A percentile compares a stretch with the other conserved stretches of the same genome.
Conservation (phyloP, 2,329 filamentous ascomycete species). For the Phialemonium atrogriseum region DNA sequence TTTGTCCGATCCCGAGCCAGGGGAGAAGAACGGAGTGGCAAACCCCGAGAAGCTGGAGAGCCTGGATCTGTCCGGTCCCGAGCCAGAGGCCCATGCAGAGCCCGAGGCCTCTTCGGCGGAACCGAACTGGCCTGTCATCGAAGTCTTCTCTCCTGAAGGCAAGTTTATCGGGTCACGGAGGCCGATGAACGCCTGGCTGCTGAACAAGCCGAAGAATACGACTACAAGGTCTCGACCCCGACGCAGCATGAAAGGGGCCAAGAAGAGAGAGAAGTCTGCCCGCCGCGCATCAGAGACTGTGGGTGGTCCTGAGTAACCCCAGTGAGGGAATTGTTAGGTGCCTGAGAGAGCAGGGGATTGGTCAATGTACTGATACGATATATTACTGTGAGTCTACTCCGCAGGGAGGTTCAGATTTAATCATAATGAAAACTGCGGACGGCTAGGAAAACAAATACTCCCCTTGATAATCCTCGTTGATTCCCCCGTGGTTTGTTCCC, state of each 20-base stretch:
- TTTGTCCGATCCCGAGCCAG: constrained; percentile 11
- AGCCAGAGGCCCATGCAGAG: constrained; percentile 8
- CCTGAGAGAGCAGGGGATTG: too few relatives aligned
- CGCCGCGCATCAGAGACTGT: too few relatives aligned
- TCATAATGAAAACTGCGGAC: too few relatives aligned
- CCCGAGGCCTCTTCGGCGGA: constrained; percentile 23
- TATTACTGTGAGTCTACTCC: too few relatives aligned
- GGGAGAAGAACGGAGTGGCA: constrained; percentile 15
- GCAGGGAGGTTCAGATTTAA: too few relatives aligned
- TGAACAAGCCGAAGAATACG: constrained; percentile 47
- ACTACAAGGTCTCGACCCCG: constrained; percentile 50
- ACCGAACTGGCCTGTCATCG: constrained; percentile 59
- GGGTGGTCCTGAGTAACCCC: too few relatives aligned
- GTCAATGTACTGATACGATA: too few relatives aligned
- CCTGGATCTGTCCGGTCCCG: constrained; percentile 5
- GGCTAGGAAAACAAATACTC: too few relatives aligned
- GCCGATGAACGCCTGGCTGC: constrained; percentile 65
- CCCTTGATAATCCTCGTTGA: too few relatives aligned
- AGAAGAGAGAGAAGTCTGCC: constrained; percentile 38
- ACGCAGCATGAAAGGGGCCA: constrained; percentile 59
- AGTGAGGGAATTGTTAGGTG: too few relatives aligned
- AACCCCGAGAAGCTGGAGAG: constrained; percentile 5
- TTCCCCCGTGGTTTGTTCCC: too few relatives aligned
- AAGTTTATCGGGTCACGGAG: constrained; percentile 59
- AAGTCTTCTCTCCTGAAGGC: constrained; percentile 82